These are phyloP conservation scores for Mycosphaerelloides madeirae DNA, from an alignment of 2,329 filamentous ascomycete genomes.

Conservation along the genomic window DNA sequence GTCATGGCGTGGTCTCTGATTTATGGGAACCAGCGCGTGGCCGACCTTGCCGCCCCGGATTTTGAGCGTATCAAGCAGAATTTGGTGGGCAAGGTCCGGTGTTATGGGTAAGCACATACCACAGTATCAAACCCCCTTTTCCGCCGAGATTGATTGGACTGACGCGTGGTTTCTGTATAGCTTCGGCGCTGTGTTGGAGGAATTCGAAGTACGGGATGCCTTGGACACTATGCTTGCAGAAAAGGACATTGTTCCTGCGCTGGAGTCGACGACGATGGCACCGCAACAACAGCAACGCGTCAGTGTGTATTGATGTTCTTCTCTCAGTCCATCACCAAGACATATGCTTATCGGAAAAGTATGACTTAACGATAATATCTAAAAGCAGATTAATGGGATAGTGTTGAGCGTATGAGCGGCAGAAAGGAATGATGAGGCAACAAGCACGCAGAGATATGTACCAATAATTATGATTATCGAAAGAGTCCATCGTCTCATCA, in stretches of 20 bases:
- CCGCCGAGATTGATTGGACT: slow-evolving; percentile 1
- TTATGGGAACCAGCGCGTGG: slow-evolving; percentile 64
- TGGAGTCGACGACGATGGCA: slow-evolving; percentile 9
- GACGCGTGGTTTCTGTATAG: slow-evolving; percentile 30
- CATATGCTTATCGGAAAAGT: too few species aligned
- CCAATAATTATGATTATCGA: too few species aligned
- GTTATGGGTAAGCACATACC: slow-evolving; percentile 69
- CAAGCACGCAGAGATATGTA: too few species aligned
- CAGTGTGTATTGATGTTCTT: background rate
- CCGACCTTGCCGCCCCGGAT: slow-evolving; percentile 46
- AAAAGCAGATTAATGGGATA: too few species aligned
- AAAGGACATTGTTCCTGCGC: slow-evolving; percentile 38
- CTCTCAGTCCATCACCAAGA: background rate
- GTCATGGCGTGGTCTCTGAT: slow-evolving; percentile 92
- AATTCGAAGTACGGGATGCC: slow-evolving; percentile 73
- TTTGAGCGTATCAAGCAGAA: slow-evolving; percentile 19
- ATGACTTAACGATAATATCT: too few species aligned
- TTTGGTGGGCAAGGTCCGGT: slow-evolving; percentile 74
- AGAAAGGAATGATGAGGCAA: too few species aligned
- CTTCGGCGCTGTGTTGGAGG: slow-evolving; percentile 65
- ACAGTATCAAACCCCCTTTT: background rate
- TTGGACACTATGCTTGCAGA: slow-evolving; percentile 64
- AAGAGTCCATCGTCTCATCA: too few species aligned
- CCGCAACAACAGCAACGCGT: slow-evolving; percentile 1
- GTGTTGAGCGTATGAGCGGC: too few species aligned